Conservation (phyloP, 2,329 filamentous ascomycete species). For the Colletotrichum sp. region DNA sequence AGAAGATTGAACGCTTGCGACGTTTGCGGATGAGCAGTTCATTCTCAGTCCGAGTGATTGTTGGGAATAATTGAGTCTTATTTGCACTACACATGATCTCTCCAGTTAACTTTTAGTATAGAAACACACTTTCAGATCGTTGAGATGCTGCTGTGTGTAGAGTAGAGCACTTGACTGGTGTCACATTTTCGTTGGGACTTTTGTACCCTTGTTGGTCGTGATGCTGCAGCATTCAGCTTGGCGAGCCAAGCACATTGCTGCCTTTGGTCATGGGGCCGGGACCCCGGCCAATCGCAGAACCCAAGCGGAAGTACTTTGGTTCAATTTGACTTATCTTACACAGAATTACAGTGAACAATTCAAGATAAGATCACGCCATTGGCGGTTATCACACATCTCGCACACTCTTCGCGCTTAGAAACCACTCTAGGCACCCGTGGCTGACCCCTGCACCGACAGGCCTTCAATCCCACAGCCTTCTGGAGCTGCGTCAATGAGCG, state of each 20-base stretch:
- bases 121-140: background rate
- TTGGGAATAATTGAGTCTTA: background rate
- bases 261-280: background rate
- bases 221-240: background rate
- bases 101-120: background rate
- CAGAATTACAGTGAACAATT: background rate
- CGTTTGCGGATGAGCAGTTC: background rate
- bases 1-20: background rate
- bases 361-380: background rate
- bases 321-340: background rate
- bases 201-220: background rate
- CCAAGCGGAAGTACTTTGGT: background rate
- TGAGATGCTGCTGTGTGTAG: background rate
- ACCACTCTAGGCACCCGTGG: background rate
- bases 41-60: background rate
- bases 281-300: background rate
- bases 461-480: background rate
- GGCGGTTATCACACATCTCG: background rate
- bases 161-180: background rate
- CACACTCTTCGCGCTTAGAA: background rate
- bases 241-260: background rate
- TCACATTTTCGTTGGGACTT: background rate
- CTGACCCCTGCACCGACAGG: background rate
- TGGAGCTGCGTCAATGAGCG: background rate
- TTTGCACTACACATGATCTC: background rate